Base-by-base conservation (phyloP, 306 rosid genomes). In the Trifolium pratense region DNA sequence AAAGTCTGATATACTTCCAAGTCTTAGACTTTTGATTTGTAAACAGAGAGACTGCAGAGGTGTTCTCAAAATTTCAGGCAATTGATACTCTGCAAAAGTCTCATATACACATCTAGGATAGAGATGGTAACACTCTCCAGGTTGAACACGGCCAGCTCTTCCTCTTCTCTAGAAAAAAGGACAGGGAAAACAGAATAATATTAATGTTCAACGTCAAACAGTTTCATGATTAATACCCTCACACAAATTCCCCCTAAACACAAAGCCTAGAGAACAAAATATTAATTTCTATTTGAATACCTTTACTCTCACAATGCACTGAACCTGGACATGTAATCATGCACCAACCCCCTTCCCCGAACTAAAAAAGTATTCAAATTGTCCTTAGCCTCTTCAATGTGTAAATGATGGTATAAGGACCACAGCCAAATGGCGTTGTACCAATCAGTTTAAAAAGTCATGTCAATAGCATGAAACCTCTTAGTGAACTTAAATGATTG, bases 121-220 rank as follows among this genome's bases (percentile, higher is more conserved):
- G 83, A 95, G 90, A 82, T 85, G 93, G 82, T 86, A 95, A 76
- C 99, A 95, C 71, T 84, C 96, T 75, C 97, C 97, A 11, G 97
- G 97, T 80, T 88, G 97, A 83, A 90, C 96, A 67, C 97, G 96
- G 53, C 99, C 99, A 78, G 99, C 97, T 84, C 97, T 91, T 88
- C 99, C 99, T 85, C 97, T 87, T 86, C 99, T 90, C 99, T 95
- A 70, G 73, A 85, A 74, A 64, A 73, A 49, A 42, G 25, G 59
- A 73, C 56, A 45, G 31, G 62, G 17, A 20, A 69, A 68, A n/a
- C 52, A 66, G 52, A 71, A 77, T 77, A 57, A 17, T 66, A 64
- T 73, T 14, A 74, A 45, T 3, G 8, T 25, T 11, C 59, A 74
- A 20, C 36, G 14, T 63, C 79, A 29, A 46, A 66, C 73, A 52